Percentiles rank a stretch among this genome's conserved stretches.
Evolutionary conservation across 2,329 filamentous ascomycete species (phyloP).

Genomic region (Aphanocladium album): DNA sequence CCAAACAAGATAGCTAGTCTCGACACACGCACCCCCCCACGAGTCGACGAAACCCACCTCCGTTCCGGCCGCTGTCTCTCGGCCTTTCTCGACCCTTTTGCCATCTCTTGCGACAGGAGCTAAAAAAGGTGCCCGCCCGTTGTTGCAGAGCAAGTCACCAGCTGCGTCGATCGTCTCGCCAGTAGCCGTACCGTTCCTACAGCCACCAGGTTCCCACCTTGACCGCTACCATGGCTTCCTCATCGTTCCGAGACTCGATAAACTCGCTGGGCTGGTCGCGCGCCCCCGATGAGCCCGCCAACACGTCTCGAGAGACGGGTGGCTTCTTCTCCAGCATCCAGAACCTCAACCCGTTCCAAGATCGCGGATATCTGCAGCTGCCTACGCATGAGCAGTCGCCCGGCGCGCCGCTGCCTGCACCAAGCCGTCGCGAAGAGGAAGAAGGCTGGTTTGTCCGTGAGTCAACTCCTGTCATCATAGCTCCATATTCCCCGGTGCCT

Average conservation of each 20-base stretch:
- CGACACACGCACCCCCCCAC: constrained; percentile 5
- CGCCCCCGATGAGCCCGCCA: constrained; percentile 73
- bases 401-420: constrained; percentile 80
- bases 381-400: constrained; percentile 71
- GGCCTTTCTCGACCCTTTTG: background rate
- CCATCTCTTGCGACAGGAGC: background rate
- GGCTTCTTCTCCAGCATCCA: constrained; percentile 77
- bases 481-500: constrained; percentile 1
- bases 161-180: constrained; percentile 7
- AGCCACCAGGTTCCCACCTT: constrained; percentile 2
- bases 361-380: constrained; percentile 82
- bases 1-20: constrained; percentile 5
- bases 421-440: constrained; percentile 83
- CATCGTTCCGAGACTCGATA: constrained; percentile 89
- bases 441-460: constrained; percentile 94
- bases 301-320: constrained; percentile 61
- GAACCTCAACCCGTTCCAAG: constrained; percentile 81
- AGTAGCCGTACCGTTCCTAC: constrained; percentile 4
- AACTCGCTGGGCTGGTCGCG: constrained; percentile 93
- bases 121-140: background rate
- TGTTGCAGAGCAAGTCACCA: constrained; percentile 9
- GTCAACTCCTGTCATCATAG: constrained; percentile 33
- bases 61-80: background rate
- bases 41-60: background rate
- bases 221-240: constrained; percentile 64